Percentiles rank a stretch among this genome's conserved stretches.
phyloP scores from a whole-genome alignment of 2,329 filamentous ascomycete species.

The Capronia coronata region DNA sequence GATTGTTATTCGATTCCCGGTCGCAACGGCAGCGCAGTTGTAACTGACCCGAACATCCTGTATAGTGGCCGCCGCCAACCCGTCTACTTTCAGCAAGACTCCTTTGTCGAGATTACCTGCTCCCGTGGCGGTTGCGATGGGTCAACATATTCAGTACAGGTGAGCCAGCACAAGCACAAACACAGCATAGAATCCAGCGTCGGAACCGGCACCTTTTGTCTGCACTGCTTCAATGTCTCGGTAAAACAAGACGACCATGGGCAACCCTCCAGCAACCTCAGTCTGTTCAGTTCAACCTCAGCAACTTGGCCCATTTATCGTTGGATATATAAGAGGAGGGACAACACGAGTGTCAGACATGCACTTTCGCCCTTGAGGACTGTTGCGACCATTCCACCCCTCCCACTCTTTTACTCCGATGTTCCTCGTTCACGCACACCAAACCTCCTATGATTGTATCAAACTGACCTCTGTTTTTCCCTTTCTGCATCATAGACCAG shows the following conservation, averaged over 20 bases:
- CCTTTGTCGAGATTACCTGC: slow-evolving; percentile 40
- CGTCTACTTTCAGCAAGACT: slow-evolving; percentile 36
- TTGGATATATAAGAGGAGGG: too few species aligned
- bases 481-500: slow-evolving; percentile 19
- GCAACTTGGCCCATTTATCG: too few species aligned
- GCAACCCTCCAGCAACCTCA: background rate
- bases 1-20: too few species aligned
- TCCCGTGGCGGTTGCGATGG: slow-evolving; percentile 40
- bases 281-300: too few species aligned
- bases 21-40: background rate
- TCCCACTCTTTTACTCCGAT: too few species aligned
- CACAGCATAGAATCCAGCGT: slow-evolving; percentile 18
- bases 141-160: slow-evolving; percentile 41
- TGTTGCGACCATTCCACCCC: too few species aligned
- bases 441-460: too few species aligned
- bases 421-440: too few species aligned
- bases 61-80: slow-evolving; percentile 41
- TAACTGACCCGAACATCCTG: slow-evolving; percentile 4
- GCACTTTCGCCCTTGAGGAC: too few species aligned
- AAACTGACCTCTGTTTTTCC: too few species aligned
- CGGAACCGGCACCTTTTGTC: too few species aligned
- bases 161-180: slow-evolving; percentile 19
- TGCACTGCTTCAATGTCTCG: background rate
- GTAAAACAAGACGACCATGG: background rate
- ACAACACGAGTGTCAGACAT: too few species aligned